Evolutionary conservation across 2,329 filamentous ascomycete genomes (phyloP).

Genomic region (Cladosporium sp.): DNA sequence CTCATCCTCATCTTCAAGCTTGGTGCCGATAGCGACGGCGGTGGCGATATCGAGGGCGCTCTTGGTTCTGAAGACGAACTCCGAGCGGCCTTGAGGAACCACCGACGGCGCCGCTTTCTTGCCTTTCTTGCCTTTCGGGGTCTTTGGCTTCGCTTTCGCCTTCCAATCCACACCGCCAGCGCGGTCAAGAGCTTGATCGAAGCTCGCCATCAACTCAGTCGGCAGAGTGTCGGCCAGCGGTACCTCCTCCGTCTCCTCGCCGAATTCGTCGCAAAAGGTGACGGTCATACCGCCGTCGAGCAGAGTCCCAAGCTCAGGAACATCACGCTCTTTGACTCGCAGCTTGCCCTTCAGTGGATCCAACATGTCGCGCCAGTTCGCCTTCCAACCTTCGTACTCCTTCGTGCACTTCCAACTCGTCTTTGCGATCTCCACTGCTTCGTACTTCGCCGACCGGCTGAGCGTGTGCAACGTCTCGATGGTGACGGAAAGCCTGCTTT

Average conservation of each 20-base stretch:
- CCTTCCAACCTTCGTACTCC: constrained; percentile 8
- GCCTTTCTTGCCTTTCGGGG: neutral
- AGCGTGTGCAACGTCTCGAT: neutral
- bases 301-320: neutral
- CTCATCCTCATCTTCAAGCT: neutral
- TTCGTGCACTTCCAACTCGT: constrained; percentile 7
- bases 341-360: constrained; percentile 2
- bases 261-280: neutral
- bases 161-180: neutral
- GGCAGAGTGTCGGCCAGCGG: neutral
- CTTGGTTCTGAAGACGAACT: neutral
- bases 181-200: neutral
- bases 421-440: neutral
- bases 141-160: neutral
- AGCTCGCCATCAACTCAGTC: neutral
- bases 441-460: neutral
- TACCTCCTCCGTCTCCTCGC: neutral
- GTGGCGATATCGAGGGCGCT: neutral
- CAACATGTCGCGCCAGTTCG: neutral
- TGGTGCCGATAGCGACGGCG: neutral
- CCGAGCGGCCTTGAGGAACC: neutral
- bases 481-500: neutral
- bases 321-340: neutral
- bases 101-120: neutral
- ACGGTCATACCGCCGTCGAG: constrained; percentile 5